Base-by-base conservation (phyloP, 805 yeast species). In the Zygosaccharomyces kombuchaensis region DNA sequence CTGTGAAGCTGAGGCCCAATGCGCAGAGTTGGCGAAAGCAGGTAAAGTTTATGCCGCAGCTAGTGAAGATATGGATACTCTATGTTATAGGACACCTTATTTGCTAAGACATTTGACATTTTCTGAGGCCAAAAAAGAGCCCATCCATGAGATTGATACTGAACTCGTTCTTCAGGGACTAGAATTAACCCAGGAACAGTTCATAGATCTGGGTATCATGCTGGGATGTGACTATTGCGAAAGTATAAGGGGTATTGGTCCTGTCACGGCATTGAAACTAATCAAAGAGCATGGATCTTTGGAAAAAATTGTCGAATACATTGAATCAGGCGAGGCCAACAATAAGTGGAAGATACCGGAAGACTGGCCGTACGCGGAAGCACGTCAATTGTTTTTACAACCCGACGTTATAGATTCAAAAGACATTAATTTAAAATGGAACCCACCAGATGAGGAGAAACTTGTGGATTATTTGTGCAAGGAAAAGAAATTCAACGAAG, bases 171-270 rank as follows among this genome's bases (percentile, higher is more conserved):
- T 91, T 42, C 84, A 81, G 54, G 95, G 88, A 0, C 72, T 93
- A 49, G 91, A 76, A n/a, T 71, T 90, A 74, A 81, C 78, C 40
- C 70, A 76, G 36, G 75, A 74, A 19, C 83, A 87, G 47, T 93
- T 93, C 65, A 78, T 93, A 39, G 99, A 93, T 63, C 68, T 93
- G 56, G 90, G 99, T 70, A 91, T 93, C 34, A 72, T 93, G 58
- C 70, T 93, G 38, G 99, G 99, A 1, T 93, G 99, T 67, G 99
- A 93, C 70, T 93, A 93, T 66, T 88, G 96, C 69, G 97, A 91
- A 53, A 86, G 96, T 3, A 90, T 93, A 47, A 80, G 80, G 57
- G 99, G 99, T 19, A 83, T 93, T 50, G 99, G 99, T 7, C 98
- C 98, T 0, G 93, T 86, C 2, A 91, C 96, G 1, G 99, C 97